Evolutionary conservation across 768 basidiomycete species (phyloP).

Genomic region (Flagelloscypha sp.): DNA sequence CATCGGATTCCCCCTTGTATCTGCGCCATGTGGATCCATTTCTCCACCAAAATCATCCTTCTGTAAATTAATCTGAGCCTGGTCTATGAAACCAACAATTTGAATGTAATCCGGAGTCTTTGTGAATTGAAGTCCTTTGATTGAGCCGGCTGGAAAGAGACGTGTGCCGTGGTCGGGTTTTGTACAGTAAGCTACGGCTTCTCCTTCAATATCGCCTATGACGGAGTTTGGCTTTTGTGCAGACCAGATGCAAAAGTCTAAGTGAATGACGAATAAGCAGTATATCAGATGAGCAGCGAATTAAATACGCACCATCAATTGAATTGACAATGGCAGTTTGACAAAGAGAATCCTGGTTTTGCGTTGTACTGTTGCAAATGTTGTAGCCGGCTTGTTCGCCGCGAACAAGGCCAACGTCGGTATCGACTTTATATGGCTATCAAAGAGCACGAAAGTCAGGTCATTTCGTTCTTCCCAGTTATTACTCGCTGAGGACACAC

Average conservation of each 20-base stretch:
- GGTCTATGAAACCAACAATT: slow-evolving; percentile 57
- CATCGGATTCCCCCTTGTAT: slow-evolving; percentile 64
- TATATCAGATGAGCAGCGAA: not conserved
- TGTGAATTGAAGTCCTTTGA: slow-evolving; percentile 58
- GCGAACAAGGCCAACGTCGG: slow-evolving; percentile 32
- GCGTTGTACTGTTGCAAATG: slow-evolving; percentile 51
- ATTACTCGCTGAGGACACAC: too few relatives aligned
- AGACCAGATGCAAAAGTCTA: slow-evolving; percentile 69
- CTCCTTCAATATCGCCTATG: slow-evolving; percentile 63
- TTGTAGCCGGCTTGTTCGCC: slow-evolving; percentile 56
- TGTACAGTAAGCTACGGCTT: slow-evolving; percentile 74
- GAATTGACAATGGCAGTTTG: slow-evolving; percentile 48
- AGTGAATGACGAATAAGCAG: slow-evolving; percentile 5
- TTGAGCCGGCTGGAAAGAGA: slow-evolving; percentile 54
- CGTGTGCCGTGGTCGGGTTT: slow-evolving; percentile 64
- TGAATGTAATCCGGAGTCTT: slow-evolving; percentile 52
- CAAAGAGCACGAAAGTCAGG: slow-evolving; percentile 7
- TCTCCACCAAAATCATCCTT: slow-evolving; percentile 63
- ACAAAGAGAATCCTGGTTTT: slow-evolving; percentile 43
- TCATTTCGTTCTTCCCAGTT: too few relatives aligned
- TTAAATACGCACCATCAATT: slow-evolving; percentile 32
- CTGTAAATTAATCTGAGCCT: slow-evolving; percentile 47
- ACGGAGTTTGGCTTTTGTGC: slow-evolving; percentile 38
- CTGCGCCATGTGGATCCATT: slow-evolving; percentile 70
- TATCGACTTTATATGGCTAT: slow-evolving; percentile 46